Evolutionary conservation across 345 rosid genomes (phyloP).

Genomic region (Populus simonii): DNA sequence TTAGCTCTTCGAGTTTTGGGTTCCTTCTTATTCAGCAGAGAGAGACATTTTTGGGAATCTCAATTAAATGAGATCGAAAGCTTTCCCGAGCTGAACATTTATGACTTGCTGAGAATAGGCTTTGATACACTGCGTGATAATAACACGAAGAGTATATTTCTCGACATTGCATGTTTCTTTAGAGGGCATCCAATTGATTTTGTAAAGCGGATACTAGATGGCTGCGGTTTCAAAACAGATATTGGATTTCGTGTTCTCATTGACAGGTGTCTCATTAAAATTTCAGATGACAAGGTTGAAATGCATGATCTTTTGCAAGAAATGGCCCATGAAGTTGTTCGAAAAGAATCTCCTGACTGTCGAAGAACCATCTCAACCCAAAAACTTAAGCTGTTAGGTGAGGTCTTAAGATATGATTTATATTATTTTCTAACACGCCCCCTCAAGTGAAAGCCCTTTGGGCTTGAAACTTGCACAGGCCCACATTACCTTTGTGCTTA

Average conservation of each 20-base stretch:
- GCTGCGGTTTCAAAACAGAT: neutral
- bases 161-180: constrained; percentile 5
- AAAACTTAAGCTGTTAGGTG: no score
- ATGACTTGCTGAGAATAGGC: neutral
- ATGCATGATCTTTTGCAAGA: neutral
- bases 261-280: neutral
- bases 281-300: neutral
- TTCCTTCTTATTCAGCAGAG: neutral
- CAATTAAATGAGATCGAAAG: neutral
- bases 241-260: neutral
- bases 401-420: no score
- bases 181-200: neutral
- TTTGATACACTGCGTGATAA: neutral
- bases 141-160: neutral
- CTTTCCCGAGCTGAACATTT: neutral
- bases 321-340: constrained; percentile 4
- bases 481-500: no score
- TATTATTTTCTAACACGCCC: no score
- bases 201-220: neutral
- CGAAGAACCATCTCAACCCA: no score
- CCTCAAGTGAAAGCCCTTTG: no score
- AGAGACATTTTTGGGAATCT: no score
- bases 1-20: constrained; percentile 16
- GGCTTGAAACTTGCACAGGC: no score
- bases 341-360: neutral